Percentiles rank a stretch among this genome's conserved stretches.
Conservation (phyloP, 345 rosid species). For the Salix viminalis region DNA sequence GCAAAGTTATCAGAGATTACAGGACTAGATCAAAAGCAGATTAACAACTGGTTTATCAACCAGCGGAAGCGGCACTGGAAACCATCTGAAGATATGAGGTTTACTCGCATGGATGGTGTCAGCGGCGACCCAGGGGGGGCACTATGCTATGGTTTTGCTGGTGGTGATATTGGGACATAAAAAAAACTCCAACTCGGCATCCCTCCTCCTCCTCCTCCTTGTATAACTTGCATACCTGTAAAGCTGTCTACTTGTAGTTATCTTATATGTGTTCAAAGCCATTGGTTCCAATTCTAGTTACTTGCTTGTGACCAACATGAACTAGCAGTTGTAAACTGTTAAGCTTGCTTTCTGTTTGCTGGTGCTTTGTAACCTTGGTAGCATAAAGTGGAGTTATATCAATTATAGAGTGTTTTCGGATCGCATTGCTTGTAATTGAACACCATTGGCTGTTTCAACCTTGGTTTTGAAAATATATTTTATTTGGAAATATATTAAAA, state of each 20-base stretch:
- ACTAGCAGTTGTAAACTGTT: background rate
- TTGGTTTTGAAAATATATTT: too few relatives aligned
- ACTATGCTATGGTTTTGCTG: constrained; percentile 16
- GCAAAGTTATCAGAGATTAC: constrained; percentile 34
- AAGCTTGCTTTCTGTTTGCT: background rate
- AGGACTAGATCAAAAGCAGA: constrained; percentile 23
- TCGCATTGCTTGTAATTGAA: too few relatives aligned
- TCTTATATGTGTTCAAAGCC: background rate
- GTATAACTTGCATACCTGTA: background rate
- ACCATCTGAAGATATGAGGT: constrained; percentile 29
- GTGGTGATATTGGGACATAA: background rate
- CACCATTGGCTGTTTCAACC: too few relatives aligned
- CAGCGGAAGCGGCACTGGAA: constrained; percentile 32
- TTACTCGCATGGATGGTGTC: constrained; percentile 41
- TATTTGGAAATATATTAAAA: too few relatives aligned
- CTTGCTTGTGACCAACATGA: background rate
- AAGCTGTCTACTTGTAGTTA: background rate
- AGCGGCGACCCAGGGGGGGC: background rate
- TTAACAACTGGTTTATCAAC: constrained; percentile 28
- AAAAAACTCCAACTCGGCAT: background rate
- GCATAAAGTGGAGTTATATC: too few relatives aligned
- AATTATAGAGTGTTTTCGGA: too few relatives aligned
- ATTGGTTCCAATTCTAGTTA: background rate
- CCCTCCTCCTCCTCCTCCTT: background rate
- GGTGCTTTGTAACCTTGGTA: background rate